phyloP scores from a whole-genome alignment of 2,329 filamentous ascomycete species.

The Clonostachys rosea region DNA sequence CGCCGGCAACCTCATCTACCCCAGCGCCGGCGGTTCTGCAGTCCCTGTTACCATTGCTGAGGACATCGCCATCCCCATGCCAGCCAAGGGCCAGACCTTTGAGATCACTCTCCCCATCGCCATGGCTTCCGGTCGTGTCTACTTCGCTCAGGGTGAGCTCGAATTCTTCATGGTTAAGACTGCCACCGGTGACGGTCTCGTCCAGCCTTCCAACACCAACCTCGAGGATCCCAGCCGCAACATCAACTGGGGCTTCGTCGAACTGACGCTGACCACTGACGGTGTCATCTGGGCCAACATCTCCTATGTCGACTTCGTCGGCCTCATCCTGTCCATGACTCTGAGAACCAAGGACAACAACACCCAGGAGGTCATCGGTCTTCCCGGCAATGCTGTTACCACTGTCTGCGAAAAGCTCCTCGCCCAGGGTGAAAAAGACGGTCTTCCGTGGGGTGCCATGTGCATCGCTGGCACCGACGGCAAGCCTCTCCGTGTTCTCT shows the following conservation, averaged over 20 bases:
- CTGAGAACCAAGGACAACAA: slow-evolving; percentile 28
- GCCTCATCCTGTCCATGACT: slow-evolving; percentile 44
- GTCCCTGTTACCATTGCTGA: slow-evolving; percentile 26
- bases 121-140: slow-evolving; percentile 35
- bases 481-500: slow-evolving; percentile 34
- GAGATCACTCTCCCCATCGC: slow-evolving; percentile 32
- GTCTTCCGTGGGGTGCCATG: slow-evolving; percentile 35
- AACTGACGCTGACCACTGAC: slow-evolving; percentile 35
- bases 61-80: slow-evolving; percentile 38
- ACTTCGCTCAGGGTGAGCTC: slow-evolving; percentile 35
- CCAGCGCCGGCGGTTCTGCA: slow-evolving; percentile 24
- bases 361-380: slow-evolving; percentile 31
- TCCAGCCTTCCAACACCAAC: slow-evolving; percentile 42
- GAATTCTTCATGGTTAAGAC: slow-evolving; percentile 33
- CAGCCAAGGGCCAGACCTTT: slow-evolving; percentile 25
- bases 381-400: slow-evolving; percentile 24
- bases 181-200: slow-evolving; percentile 25
- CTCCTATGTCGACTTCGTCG: slow-evolving; percentile 46
- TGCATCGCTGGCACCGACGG: slow-evolving; percentile 32
- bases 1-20: slow-evolving; percentile 35
- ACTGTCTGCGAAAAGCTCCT: slow-evolving; percentile 33
- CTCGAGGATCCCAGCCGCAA: slow-evolving; percentile 32
- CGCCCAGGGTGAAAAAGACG: slow-evolving; percentile 27
- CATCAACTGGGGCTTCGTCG: slow-evolving; percentile 44
- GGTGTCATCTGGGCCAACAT: slow-evolving; percentile 40